phyloP scores from a whole-genome alignment of 345 rosid genomes.

The Brassica incana region DNA sequence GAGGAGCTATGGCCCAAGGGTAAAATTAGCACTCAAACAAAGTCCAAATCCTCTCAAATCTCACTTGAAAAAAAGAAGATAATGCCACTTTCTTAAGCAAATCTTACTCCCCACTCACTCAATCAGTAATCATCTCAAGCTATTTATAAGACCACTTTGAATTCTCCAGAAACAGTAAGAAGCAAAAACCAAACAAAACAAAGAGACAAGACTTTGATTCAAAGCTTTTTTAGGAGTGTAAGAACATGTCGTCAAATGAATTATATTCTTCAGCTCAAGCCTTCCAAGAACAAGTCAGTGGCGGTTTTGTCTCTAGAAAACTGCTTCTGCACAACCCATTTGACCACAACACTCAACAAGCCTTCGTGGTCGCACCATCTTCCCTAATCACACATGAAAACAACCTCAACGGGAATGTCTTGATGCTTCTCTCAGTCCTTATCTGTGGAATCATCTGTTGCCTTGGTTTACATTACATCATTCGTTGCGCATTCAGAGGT shows the following conservation, averaged over 20 bases:
- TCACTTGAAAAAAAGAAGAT: slow-evolving; percentile 1
- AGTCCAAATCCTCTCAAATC: slow-evolving; percentile 29
- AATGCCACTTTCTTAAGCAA: slow-evolving; percentile 18
- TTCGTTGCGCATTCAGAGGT: background rate
- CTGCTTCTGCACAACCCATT: background rate
- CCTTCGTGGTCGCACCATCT: background rate
- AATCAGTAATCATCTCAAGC: slow-evolving; percentile 11
- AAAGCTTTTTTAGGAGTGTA: background rate
- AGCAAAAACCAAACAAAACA: slow-evolving; percentile 7
- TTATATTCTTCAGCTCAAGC: background rate
- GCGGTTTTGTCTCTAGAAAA: background rate
- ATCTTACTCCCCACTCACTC: slow-evolving; percentile 17
- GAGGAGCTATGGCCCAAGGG: slow-evolving; percentile 20
- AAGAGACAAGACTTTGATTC: slow-evolving; percentile 1
- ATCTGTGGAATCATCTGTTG: background rate
- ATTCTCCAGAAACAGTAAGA: slow-evolving; percentile 1
- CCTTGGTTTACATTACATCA: background rate
- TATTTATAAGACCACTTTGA: slow-evolving; percentile 24
- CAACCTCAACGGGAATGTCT: background rate
- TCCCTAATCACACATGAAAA: background rate
- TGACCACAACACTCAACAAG: background rate
- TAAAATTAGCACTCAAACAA: slow-evolving; percentile 22
- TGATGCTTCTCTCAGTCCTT: background rate
- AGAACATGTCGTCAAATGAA: background rate
- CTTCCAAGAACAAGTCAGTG: background rate